These are phyloP conservation scores for Cyclanthera cordifolia DNA, from an alignment of 306 rosid species.

Conservation along the genomic window DNA sequence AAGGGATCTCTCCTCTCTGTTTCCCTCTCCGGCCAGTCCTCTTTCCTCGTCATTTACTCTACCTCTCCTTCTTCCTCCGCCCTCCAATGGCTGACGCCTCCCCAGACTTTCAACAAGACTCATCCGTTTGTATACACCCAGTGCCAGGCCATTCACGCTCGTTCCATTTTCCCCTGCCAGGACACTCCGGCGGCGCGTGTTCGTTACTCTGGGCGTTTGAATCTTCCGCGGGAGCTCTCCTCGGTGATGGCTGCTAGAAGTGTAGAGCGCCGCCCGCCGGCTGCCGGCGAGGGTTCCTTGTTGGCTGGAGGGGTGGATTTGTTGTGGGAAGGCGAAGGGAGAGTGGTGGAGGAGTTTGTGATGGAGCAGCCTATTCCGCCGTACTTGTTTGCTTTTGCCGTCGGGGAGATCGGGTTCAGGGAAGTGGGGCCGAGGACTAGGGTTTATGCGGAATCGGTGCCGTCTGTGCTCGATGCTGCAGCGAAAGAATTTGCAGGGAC, in stretches of 20 bases:
- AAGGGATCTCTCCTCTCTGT: slow-evolving; percentile 49
- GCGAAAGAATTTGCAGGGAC: slow-evolving; percentile 66
- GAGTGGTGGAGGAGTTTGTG: slow-evolving; percentile 76
- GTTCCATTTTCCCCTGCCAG: slow-evolving; percentile 76
- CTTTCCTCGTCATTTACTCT: slow-evolving; percentile 38
- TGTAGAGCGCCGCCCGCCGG: slow-evolving; percentile 34
- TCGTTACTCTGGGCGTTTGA: slow-evolving; percentile 36
- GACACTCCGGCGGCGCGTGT: slow-evolving; percentile 87
- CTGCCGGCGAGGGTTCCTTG: slow-evolving; percentile 26
- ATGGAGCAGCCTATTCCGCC: slow-evolving; percentile 92
- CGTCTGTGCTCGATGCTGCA: slow-evolving; percentile 44
- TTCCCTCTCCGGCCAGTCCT: slow-evolving; percentile 40
- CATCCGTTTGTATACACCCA: slow-evolving; percentile 79
- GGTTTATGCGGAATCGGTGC: slow-evolving; percentile 64
- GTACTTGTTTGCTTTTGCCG: slow-evolving; percentile 77
- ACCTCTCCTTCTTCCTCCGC: slow-evolving; percentile 75
- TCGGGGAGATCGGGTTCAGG: slow-evolving; percentile 56
- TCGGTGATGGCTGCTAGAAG: slow-evolving; percentile 75
- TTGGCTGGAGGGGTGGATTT: slow-evolving; percentile 24
- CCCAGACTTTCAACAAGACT: slow-evolving; percentile 59
- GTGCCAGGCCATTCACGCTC: slow-evolving; percentile 88
- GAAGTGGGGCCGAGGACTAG: slow-evolving; percentile 86
- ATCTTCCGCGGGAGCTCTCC: slow-evolving; percentile 47
- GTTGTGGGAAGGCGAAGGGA: slow-evolving; percentile 43
- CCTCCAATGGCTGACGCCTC: slow-evolving; percentile 75